Percentiles rank a stretch among this genome's conserved stretches.
Conservation (phyloP, 345 rosid species). For the Brassica juncea region DNA sequence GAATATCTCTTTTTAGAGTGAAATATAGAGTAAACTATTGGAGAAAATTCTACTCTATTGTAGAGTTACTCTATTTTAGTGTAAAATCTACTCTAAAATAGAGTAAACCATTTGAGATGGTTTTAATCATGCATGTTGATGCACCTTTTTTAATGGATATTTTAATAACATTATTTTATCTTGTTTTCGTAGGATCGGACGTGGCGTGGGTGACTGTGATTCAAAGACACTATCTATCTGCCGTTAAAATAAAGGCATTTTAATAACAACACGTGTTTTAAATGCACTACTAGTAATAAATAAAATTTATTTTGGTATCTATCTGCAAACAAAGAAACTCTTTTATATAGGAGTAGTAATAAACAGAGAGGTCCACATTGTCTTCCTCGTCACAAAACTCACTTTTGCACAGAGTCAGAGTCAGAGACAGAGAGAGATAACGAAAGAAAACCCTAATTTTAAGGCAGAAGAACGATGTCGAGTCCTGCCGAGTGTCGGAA, state of each 20-base stretch:
- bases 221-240: neutral
- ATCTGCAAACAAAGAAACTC: conserved; percentile 16
- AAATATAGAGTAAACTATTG: too few species aligned
- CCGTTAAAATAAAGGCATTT: conserved; percentile 24
- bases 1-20: too few species aligned
- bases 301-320: neutral
- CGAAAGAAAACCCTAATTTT: neutral
- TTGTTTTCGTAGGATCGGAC: neutral
- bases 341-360: neutral
- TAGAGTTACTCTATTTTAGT: too few species aligned
- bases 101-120: too few species aligned
- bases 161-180: neutral
- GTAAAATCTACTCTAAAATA: too few species aligned
- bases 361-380: conserved; percentile 23
- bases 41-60: too few species aligned
- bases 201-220: neutral
- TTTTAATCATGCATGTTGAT: too few species aligned
- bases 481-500: conserved; percentile 47
- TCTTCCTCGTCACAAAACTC: conserved; percentile 28
- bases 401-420: neutral
- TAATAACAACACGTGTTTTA: conserved; percentile 35
- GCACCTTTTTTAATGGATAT: too few species aligned
- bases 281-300: neutral
- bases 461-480: conserved; percentile 43
- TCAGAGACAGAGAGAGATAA: neutral